Evolutionary conservation across 2,329 filamentous ascomycete genomes (phyloP), one percentile per base, ranked within the genome.

Genomic region (Hymenoscyphus fraxineus): DNA sequence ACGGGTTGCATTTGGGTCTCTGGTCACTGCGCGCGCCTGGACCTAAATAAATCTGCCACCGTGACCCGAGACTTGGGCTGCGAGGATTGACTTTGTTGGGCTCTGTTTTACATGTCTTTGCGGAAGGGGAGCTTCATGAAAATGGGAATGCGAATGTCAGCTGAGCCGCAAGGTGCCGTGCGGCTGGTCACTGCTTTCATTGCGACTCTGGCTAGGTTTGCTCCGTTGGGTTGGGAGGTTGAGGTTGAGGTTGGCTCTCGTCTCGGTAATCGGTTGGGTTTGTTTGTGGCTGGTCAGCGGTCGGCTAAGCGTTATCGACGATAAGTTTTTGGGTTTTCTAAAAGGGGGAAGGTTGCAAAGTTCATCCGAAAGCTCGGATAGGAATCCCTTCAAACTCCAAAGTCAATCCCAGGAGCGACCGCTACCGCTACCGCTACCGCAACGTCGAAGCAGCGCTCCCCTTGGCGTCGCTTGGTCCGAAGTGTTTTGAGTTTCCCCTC

Each of bases 331-430:
- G 47, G 19, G 19, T 54, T 54, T 19, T 54, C 47, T 54, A 22
- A 22, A 54, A 54, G 22, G 19, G 47, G 47, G 22, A 54, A 54
- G 47, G 47, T 19, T 54, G 9, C 9, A 27, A 27, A 22, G 47
- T 54, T 54, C 47, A 54, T 54, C 47, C 47, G 47, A 54, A 54
- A 54, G 5, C 47, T 54, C 47, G 47, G 47, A 22, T 54, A 27
- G 22, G 3, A 13, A 54, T 27, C 10, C 47, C 47, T 27, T 27
- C 27, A 27, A 27, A 27, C 27, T 27, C 27, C 27, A 27, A 27
- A 27, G 27, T 27, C 27, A 27, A 27, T 27, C 10, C 47, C 47
- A 13, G 47, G 10, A 54, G 19, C 47, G 22, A 54, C 19, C 27
- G 27, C 27, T 27, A 27, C 27, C 27, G 27, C 27, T 27, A 27